Evolutionary conservation across 1,284 basidiomycete genomes (phyloP).

Genomic region (Ustilago crameri): DNA sequence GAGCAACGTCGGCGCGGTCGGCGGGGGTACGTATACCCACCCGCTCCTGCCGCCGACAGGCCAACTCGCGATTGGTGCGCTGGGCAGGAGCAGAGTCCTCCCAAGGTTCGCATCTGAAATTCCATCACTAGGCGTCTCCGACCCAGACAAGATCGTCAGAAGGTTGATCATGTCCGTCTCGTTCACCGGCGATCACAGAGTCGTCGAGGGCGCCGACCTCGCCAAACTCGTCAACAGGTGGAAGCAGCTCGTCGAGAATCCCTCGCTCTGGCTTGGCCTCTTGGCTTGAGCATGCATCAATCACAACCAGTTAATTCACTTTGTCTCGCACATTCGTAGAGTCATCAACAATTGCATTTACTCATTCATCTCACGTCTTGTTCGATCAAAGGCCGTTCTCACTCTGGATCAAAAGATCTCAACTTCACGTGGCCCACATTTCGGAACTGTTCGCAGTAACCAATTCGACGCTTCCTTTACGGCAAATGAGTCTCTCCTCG

Average conservation of each 20-base stretch:
- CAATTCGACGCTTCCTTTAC: too few relatives aligned
- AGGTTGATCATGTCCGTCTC: constrained; percentile 56
- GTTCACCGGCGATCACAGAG: constrained; percentile 80
- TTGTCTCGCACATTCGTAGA: not conserved
- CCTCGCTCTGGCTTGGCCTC: constrained; percentile 78
- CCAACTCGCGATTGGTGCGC: constrained; percentile 87
- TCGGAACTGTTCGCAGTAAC: too few relatives aligned
- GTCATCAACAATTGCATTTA: not conserved
- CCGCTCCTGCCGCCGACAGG: constrained; percentile 84
- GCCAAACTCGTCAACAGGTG: constrained; percentile 89
- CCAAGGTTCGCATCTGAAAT: constrained; percentile 52
- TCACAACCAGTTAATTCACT: not conserved
- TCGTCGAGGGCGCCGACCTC: constrained; percentile 91
- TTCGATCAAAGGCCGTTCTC: too few relatives aligned
- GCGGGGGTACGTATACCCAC: constrained; percentile 55
- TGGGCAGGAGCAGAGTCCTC: constrained; percentile 72
- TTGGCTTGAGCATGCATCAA: too few relatives aligned
- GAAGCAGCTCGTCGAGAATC: constrained; percentile 84
- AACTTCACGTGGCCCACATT: too few relatives aligned
- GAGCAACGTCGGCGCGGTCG: constrained; percentile 73
- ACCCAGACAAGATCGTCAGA: constrained; percentile 36
- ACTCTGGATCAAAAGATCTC: too few relatives aligned
- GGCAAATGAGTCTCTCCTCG: not conserved
- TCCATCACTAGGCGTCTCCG: constrained; percentile 23
- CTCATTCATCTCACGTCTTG: too few relatives aligned